These are phyloP conservation scores for Zymoseptoria crescenta DNA, from an alignment of 2,329 filamentous ascomycete species.

Conservation along the genomic window DNA sequence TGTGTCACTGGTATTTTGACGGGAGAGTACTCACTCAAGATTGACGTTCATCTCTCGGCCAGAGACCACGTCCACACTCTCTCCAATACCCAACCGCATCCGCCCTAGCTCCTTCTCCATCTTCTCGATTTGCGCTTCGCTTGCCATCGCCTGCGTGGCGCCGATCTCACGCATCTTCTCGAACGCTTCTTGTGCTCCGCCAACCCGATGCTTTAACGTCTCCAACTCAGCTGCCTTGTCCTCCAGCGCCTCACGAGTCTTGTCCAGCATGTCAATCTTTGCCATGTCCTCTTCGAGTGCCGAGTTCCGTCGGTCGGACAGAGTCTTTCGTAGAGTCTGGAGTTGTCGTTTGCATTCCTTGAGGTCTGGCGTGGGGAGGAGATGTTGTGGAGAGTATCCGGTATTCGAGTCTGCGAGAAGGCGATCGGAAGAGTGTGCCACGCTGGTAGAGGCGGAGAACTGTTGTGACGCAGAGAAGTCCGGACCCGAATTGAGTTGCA, in stretches of 20 bases:
- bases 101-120: slow-evolving; percentile 97
- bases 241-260: slow-evolving; percentile 92
- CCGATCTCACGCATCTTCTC: slow-evolving; percentile 81
- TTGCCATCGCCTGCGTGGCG: slow-evolving; percentile 76
- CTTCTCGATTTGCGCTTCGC: slow-evolving; percentile 92
- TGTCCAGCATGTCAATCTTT: slow-evolving; percentile 85
- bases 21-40: slow-evolving; percentile 62
- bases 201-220: slow-evolving; percentile 77
- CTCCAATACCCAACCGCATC: slow-evolving; percentile 75
- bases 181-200: slow-evolving; percentile 85
- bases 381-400: slow-evolving; percentile 82
- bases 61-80: slow-evolving; percentile 85
- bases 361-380: slow-evolving; percentile 83
- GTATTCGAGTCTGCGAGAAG: slow-evolving; percentile 73
- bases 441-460: slow-evolving; percentile 32
- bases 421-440: slow-evolving; percentile 50
- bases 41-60: slow-evolving; percentile 94
- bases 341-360: slow-evolving; percentile 78
- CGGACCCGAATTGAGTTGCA: slow-evolving; percentile 70
- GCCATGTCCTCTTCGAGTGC: slow-evolving; percentile 89
- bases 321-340: slow-evolving; percentile 71
- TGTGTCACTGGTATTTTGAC: background rate
- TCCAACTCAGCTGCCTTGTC: slow-evolving; percentile 92
- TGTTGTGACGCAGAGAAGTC: slow-evolving; percentile 58
- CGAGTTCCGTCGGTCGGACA: slow-evolving; percentile 76